These are phyloP conservation scores for Forsythia viridissima DNA, from an alignment of 257 asterid genomes.

Conservation along the genomic window DNA sequence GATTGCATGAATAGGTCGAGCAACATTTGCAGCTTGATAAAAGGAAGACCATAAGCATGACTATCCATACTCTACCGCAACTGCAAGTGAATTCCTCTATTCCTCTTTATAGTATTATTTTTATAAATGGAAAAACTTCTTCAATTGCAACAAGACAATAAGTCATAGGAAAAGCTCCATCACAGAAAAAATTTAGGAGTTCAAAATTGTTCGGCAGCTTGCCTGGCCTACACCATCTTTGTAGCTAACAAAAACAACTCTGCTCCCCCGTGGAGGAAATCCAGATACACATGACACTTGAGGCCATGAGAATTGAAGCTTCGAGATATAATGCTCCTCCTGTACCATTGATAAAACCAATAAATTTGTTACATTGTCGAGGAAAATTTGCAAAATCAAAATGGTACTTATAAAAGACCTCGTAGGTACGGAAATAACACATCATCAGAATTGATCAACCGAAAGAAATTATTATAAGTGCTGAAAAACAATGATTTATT, in stretches of 20 bases:
- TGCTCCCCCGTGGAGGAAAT: constrained; percentile 72
- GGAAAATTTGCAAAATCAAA: constrained; percentile 3
- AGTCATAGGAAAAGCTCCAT: background rate
- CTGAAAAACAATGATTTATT: background rate
- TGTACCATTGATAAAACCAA: constrained; percentile 33
- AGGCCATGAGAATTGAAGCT: constrained; percentile 85
- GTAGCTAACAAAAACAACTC: constrained; percentile 71
- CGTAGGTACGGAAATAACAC: constrained; percentile 16
- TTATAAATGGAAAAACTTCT: background rate
- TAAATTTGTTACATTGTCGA: constrained; percentile 1
- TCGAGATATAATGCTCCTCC: constrained; percentile 84
- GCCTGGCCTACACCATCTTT: constrained; percentile 69
- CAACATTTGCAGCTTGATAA: constrained; percentile 10
- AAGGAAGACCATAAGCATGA: constrained; percentile 5
- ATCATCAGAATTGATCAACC: constrained; percentile 17
- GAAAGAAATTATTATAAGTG: background rate
- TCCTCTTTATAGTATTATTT: background rate
- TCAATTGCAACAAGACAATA: constrained; percentile 7
- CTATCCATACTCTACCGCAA: background rate
- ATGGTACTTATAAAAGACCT: background rate
- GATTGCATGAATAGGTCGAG: constrained; percentile 10
- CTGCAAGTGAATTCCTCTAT: background rate
- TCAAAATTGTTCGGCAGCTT: constrained; percentile 33
- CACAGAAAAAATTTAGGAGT: background rate
- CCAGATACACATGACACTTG: constrained; percentile 79